Evolutionary conservation across 306 rosid genomes (phyloP), one percentile per base, ranked within the genome.

Genomic region (Cicer cuneatum): DNA sequence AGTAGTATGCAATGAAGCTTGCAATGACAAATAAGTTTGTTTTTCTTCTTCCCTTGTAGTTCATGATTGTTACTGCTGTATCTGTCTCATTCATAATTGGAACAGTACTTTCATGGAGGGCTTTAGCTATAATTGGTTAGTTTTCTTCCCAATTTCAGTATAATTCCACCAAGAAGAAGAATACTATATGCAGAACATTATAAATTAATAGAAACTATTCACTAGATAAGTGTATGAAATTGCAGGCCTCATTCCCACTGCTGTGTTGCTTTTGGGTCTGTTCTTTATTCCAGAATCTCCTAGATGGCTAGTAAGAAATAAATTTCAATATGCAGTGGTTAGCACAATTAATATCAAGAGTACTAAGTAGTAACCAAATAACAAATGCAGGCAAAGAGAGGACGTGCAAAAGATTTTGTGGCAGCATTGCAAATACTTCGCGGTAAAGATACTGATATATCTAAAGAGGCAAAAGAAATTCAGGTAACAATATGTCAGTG

Each of bases 261-360:
- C 88, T 40, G 71, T 94, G 42, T 80, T 90, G 80, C 81, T 86
- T 76, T 76, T 90, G 29, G 98, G 98, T 82, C 95, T 91, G 74
- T 77, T 91, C 81, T 80, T 91, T 81, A 87, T 94, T 78, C 98
- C 96, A 0, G 98, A 94, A 85, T 94, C 98, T 83, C 98, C 98
- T 33, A 88, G 98, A 91, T 94, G 97, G 97, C 81, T 94, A 81
- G 98, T 94, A 81, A 84, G 89, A 71, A 86, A 42, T 42, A 16
- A 29, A 53, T 52, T 78, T 16, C 11, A 29, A 18, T 52, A 38
- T 65, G 16, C 57, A 54, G 18, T 24, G n/a, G 11, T 10, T 14
- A 48, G 21, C 35, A 65, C 18, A 41, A 61, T 43, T 18, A 46
- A 61, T 43, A 48, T 73, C 9, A 11, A 53, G 38, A 63, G 65